phyloP scores from a whole-genome alignment of 495 filamentous ascomycete species.

The Acidomyces sp. region DNA sequence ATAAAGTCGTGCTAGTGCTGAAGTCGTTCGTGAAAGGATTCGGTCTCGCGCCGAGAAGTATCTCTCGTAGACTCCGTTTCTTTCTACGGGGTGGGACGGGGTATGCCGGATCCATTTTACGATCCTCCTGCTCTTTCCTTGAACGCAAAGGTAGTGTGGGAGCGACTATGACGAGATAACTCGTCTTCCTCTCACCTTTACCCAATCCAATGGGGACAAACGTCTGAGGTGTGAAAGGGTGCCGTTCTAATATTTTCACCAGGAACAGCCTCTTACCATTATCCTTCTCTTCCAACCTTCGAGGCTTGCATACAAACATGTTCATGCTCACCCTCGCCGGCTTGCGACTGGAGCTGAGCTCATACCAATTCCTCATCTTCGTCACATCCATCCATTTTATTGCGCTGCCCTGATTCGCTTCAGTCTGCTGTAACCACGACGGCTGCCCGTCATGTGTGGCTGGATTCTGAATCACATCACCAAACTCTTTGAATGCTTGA shows the following conservation, averaged over 20 bases:
- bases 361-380: conserved; percentile 53
- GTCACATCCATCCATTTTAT: conserved; percentile 75
- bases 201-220: conserved; percentile 67
- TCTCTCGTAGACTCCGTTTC: conserved; percentile 24
- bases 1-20: conserved; percentile 17
- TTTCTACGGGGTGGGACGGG: conserved; percentile 27
- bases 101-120: conserved; percentile 27
- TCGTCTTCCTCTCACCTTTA: conserved; percentile 21
- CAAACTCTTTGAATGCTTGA: conserved; percentile 62
- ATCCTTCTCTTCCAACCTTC: conserved; percentile 32
- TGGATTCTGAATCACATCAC: conserved; percentile 62
- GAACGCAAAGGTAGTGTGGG: conserved; percentile 39
- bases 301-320: conserved; percentile 80
- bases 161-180: conserved; percentile 82
- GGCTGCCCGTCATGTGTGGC: conserved; percentile 28
- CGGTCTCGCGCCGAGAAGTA: conserved; percentile 27
- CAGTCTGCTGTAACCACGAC: conserved; percentile 24
- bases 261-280: conserved; percentile 38
- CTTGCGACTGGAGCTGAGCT: conserved; percentile 46
- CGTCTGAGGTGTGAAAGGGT: conserved; percentile 87
- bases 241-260: conserved; percentile 71
- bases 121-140: conserved; percentile 4
- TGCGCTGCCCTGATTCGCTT: conserved; percentile 77
- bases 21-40: conserved; percentile 30
- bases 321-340: conserved; percentile 55